A percentile compares a stretch with the other conserved stretches of the same genome.
phyloP scores from a whole-genome alignment of 192 early-diverging fungal genomes.

The Phlyctochytrium arcticum region DNA sequence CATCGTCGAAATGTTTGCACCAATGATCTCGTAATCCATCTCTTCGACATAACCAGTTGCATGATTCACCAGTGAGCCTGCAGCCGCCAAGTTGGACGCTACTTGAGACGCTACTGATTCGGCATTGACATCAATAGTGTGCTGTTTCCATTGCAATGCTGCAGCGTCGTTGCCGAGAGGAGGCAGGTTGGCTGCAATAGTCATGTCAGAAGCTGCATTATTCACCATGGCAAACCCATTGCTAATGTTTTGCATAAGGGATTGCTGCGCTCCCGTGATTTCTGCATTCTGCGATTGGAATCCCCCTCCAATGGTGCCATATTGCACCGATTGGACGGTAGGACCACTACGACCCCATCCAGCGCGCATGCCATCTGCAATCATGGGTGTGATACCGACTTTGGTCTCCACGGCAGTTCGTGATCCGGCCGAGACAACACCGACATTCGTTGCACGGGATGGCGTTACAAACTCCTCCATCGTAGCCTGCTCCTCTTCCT shows the following conservation, averaged over 20 bases:
- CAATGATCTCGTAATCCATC: conserved; percentile 54
- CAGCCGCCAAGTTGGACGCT: conserved; percentile 41
- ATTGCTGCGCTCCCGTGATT: conserved; percentile 44
- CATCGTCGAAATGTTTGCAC: conserved; percentile 36
- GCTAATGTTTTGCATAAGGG: conserved; percentile 40
- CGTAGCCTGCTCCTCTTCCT: conserved; percentile 48
- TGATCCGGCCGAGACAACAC: conserved; percentile 23
- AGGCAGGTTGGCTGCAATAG: conserved; percentile 39
- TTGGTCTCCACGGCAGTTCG: conserved; percentile 36
- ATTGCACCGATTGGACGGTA: conserved; percentile 5
- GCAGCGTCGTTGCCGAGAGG: conserved; percentile 47
- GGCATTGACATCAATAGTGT: conserved; percentile 52
- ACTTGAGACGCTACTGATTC: conserved; percentile 45
- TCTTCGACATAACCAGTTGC: conserved; percentile 39
- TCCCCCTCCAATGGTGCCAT: conserved; percentile 14
- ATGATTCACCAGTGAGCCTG: conserved; percentile 44
- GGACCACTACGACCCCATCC: conserved; percentile 24
- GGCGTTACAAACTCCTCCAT: conserved; percentile 55
- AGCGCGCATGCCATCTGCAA: conserved; percentile 29
- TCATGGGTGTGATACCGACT: conserved; percentile 17
- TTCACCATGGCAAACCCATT: conserved; percentile 44
- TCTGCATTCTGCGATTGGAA: conserved; percentile 25
- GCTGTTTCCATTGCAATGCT: conserved; percentile 48
- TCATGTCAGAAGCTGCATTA: conserved; percentile 39
- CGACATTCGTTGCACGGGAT: conserved; percentile 37